Evolutionary conservation across 345 rosid species (phyloP).

Genomic region (Lepidium africanum): DNA sequence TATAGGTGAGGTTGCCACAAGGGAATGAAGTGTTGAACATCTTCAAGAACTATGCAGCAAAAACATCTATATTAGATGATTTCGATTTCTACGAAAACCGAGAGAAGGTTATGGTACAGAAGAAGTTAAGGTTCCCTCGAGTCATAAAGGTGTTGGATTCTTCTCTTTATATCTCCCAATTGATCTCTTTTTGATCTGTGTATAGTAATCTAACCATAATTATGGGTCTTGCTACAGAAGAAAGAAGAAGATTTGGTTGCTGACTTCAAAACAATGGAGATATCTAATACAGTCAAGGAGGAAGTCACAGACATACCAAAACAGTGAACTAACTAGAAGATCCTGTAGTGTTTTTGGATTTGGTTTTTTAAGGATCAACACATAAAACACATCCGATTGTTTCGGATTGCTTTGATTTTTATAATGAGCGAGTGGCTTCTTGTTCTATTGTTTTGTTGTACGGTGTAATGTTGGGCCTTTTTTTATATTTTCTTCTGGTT

Average conservation of each 20-base stretch:
- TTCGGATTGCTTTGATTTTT: constrained; percentile 23
- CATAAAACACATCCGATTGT: constrained; percentile 10
- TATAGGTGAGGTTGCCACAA: constrained; percentile 47
- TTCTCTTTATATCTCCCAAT: not conserved
- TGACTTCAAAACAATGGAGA: constrained; percentile 19
- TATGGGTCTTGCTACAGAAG: constrained; percentile 12
- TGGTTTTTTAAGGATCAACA: constrained; percentile 3
- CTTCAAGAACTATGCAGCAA: constrained; percentile 42
- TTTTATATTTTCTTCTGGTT: not conserved
- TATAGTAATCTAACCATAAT: not conserved
- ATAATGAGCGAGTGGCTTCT: not conserved
- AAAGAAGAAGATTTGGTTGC: constrained; percentile 27
- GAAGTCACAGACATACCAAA: not conserved
- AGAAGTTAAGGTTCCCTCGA: constrained; percentile 36
- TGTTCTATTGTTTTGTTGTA: not conserved
- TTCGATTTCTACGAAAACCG: constrained; percentile 60
- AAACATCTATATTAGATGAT: constrained; percentile 61
- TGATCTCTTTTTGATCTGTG: not conserved
- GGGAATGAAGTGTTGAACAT: constrained; percentile 58
- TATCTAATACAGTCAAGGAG: constrained; percentile 10
- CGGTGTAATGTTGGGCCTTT: constrained; percentile 1
- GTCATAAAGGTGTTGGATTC: constrained; percentile 11
- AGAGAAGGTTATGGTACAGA: constrained; percentile 55
- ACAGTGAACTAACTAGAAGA: constrained; percentile 13
- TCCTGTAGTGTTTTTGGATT: constrained; percentile 7